Conservation (phyloP, 2,329 filamentous ascomycete genomes). For the Neurospora crassa region DNA sequence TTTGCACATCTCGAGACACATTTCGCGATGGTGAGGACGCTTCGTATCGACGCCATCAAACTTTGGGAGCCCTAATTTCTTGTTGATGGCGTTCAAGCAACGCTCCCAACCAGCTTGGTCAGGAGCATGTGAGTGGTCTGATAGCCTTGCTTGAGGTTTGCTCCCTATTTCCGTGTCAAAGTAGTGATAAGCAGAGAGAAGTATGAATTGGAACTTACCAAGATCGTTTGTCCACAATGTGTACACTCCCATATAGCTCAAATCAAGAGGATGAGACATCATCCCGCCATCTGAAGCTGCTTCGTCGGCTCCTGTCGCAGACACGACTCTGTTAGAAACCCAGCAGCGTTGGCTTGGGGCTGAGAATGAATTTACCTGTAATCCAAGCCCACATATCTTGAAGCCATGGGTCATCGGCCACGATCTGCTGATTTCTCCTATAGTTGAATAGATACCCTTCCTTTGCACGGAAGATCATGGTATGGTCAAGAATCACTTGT, state of each 20-base stretch:
- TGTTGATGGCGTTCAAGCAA: conserved; percentile 54
- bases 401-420: conserved; percentile 65
- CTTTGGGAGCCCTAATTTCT: conserved; percentile 33
- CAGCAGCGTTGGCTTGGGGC: conserved; percentile 12
- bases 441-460: conserved; percentile 57
- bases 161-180: conserved; percentile 28
- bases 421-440: conserved; percentile 54
- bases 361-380: conserved; percentile 36
- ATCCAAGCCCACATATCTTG: conserved; percentile 72
- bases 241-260: conserved; percentile 66
- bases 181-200: conserved; percentile 5
- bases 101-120: conserved; percentile 49
- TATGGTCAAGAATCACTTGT: conserved; percentile 44
- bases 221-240: conserved; percentile 64
- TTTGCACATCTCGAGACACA: conserved; percentile 66
- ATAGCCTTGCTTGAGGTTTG: conserved; percentile 37
- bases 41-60: conserved; percentile 56
- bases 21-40: conserved; percentile 60
- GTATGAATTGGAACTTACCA: conserved; percentile 32
- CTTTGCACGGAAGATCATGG: conserved; percentile 50
- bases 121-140: conserved; percentile 33
- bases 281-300: conserved; percentile 60
- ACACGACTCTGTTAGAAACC: conserved; percentile 7
- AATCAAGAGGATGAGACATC: conserved; percentile 56
- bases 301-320: conserved; percentile 45